Base-by-base conservation (phyloP, 2,329 filamentous ascomycete genomes). In the Helotiales sp. region DNA sequence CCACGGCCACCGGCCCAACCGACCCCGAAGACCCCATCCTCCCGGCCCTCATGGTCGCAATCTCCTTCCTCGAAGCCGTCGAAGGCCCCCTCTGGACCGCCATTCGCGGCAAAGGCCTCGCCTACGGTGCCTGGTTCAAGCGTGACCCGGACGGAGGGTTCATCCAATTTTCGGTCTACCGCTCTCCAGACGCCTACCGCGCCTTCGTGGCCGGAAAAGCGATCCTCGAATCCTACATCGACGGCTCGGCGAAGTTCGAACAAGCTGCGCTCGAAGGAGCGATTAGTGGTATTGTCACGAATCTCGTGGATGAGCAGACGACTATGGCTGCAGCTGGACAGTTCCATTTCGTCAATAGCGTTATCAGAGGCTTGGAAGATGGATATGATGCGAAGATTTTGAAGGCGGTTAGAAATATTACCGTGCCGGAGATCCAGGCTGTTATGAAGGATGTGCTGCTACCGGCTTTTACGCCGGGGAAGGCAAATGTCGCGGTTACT, bases 81-180 rank as follows among this genome's bases (percentile, higher is more conserved):
- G 96, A 99, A 79, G 96, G 96, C 0, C 96, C 96, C 0, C 87
- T 99, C 34, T 98, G 96, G 95, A 91, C 91, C 70, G 93, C 93
- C 0, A 92, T 98, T 58, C 93, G 96, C 55, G 96, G 96, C 64
- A 96, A 93, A 50, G 96, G 96, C 52, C 89, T 98, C 61, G 96
- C 96, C 0, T 99, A 99, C 76, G 94, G 94, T 62, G 90, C 91
- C 0, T 88, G 86, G 74, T 97, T 98, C 76, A 85, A 85, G 52
- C 89, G 91, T 54, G 91, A 93, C 75, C 82, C 92, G 30, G 93
- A 96, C 75, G 89, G 88, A 1, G 96, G 95, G 2, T 87, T 92
- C 59, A 82, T 97, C 61, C 90, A 92, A 69, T 96, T 96, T 81
- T 88, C 89, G 63, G 90, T 98, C 49, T 97, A 96, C 82, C 91